Evolutionary conservation across 2,329 filamentous ascomycete genomes (phyloP).

Genomic region (Setomelanomma holmii): DNA sequence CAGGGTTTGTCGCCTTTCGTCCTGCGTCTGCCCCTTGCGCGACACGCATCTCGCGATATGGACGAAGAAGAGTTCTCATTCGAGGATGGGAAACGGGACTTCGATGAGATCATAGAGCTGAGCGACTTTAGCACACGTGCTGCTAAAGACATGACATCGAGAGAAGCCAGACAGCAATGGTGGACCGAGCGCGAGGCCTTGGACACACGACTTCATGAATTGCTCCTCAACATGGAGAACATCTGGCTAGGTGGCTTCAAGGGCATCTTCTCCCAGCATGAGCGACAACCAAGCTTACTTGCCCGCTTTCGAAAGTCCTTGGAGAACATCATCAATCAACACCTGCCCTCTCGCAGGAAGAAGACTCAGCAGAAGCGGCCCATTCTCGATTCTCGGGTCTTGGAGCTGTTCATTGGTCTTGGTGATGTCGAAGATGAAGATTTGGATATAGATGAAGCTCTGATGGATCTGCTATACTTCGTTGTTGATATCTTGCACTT

Average conservation of each 20-base stretch:
- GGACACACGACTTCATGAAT: conserved; percentile 76
- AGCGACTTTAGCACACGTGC: conserved; percentile 86
- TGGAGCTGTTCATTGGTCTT: conserved; percentile 88
- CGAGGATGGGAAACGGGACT: conserved; percentile 76
- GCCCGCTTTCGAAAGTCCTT: conserved; percentile 80
- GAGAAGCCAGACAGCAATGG: conserved; percentile 82
- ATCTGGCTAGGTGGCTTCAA: conserved; percentile 96
- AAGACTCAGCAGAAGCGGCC: conserved; percentile 59
- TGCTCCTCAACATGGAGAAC: conserved; percentile 86
- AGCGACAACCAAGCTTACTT: conserved; percentile 68
- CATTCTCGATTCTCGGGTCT: conserved; percentile 69
- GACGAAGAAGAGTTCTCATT: conserved; percentile 86
- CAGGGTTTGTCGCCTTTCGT: conserved; percentile 80
- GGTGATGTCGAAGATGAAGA: conserved; percentile 73
- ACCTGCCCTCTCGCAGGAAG: conserved; percentile 82
- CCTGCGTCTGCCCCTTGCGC: conserved; percentile 81
- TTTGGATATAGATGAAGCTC: conserved; percentile 80
- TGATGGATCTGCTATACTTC: conserved; percentile 95
- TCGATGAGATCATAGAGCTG: conserved; percentile 79
- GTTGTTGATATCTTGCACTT: conserved; percentile 97
- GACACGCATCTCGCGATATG: conserved; percentile 80
- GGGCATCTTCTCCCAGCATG: conserved; percentile 85
- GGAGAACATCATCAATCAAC: conserved; percentile 77
- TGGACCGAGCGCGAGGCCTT: conserved; percentile 85
- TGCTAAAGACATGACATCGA: conserved; percentile 72